Evolutionary conservation across 2,329 filamentous ascomycete species (phyloP).

Genomic region (Alternaria postmessia): DNA sequence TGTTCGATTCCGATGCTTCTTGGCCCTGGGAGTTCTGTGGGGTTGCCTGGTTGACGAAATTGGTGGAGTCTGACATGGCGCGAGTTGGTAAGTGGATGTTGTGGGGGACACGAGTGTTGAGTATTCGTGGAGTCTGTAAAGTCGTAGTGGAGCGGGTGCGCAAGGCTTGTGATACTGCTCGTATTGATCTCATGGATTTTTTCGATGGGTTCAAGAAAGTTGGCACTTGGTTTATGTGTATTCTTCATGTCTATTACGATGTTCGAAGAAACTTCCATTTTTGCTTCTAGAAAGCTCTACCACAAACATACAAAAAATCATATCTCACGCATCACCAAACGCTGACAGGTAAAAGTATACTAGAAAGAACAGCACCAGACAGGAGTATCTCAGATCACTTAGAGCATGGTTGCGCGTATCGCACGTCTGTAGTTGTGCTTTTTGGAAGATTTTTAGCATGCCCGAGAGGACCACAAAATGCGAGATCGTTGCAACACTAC

Average conservation of each 20-base stretch:
- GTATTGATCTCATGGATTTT: background rate
- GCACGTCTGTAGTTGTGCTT: background rate
- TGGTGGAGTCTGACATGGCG: slow-evolving; percentile 3
- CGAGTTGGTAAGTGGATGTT: background rate
- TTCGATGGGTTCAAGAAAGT: background rate
- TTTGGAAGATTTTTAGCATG: background rate
- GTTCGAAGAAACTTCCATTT: background rate
- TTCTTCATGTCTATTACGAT: background rate
- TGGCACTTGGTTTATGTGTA: background rate
- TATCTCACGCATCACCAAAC: background rate
- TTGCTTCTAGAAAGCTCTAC: slow-evolving; percentile 7
- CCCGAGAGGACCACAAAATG: background rate
- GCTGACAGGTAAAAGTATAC: background rate
- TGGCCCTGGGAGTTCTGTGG: background rate
- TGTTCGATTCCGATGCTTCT: background rate
- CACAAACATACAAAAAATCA: background rate
- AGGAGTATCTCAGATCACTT: background rate
- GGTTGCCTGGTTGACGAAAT: background rate
- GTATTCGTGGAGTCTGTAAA: background rate
- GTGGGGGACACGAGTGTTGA: background rate
- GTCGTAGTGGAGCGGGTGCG: background rate
- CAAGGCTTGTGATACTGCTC: background rate
- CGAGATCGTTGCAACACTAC: background rate
- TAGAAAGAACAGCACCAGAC: background rate
- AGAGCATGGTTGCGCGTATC: background rate